These are phyloP conservation scores for Oxyria digyna DNA, from an alignment of 148 eudicot genomes.

Conservation along the genomic window DNA sequence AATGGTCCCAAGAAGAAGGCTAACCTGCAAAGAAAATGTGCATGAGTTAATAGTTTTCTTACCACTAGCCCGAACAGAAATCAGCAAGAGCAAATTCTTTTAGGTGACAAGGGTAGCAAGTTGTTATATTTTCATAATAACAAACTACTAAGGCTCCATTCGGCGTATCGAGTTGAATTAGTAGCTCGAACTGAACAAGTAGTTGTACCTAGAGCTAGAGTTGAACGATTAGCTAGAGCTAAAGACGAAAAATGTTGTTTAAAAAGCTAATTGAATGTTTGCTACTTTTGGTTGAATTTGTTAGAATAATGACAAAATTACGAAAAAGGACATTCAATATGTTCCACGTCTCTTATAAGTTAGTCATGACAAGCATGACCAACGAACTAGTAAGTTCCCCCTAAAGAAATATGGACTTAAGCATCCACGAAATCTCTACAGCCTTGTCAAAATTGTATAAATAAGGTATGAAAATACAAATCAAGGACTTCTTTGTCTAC, in stretches of 20 bases:
- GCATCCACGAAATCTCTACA: neutral
- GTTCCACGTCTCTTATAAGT: neutral
- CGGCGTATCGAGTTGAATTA: no score
- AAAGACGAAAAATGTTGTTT: no score
- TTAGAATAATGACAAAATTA: no score
- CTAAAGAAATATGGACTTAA: neutral
- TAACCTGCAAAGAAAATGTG: slow-evolving; percentile 43
- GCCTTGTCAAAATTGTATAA: neutral
- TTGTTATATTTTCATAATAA: neutral
- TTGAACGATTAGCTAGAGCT: no score
- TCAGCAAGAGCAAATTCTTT: neutral
- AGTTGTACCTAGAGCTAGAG: no score
- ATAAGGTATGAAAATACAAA: neutral
- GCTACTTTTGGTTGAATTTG: no score
- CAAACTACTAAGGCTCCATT: no score
- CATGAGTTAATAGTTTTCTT: neutral
- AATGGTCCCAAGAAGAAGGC: slow-evolving; percentile 96
- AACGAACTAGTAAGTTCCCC: neutral
- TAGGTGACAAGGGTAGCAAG: neutral
- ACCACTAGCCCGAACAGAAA: neutral
- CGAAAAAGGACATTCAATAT: neutral
- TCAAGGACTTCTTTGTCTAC: neutral
- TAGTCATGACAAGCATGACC: neutral
- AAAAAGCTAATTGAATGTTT: no score
- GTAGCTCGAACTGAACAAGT: no score